phyloP scores from a whole-genome alignment of 441 rosid genomes.

The Brassica hybrid region DNA sequence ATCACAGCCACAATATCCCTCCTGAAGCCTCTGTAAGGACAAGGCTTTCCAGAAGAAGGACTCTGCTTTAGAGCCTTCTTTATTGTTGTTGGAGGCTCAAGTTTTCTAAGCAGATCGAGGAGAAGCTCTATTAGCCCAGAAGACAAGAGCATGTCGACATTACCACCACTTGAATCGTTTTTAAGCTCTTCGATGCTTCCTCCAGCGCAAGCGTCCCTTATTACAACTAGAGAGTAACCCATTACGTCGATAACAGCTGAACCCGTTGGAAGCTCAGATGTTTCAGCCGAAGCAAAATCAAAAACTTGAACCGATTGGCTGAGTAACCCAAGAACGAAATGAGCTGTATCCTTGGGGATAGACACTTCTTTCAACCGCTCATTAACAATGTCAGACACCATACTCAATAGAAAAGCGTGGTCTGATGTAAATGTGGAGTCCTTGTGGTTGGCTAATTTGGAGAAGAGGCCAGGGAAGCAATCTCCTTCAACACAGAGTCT shows the following conservation, averaged over 20 bases:
- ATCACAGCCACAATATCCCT: conserved; percentile 83
- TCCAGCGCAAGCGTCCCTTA: conserved; percentile 64
- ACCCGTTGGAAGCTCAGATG: conserved; percentile 68
- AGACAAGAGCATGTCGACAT: conserved; percentile 50
- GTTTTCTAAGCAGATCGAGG: conserved; percentile 56
- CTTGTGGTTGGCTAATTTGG: conserved; percentile 27
- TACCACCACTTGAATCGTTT: conserved; percentile 42
- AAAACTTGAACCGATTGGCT: conserved; percentile 49
- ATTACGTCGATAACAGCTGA: conserved; percentile 53
- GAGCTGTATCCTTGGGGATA: conserved; percentile 48
- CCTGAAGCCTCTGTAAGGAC: conserved; percentile 64
- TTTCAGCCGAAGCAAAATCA: conserved; percentile 46
- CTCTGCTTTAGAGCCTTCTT: conserved; percentile 53
- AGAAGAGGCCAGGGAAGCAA: conserved; percentile 56
- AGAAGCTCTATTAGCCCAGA: conserved; percentile 58
- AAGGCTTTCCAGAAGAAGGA: conserved; percentile 41
- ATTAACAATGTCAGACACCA: conserved; percentile 63
- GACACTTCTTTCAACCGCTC: conserved; percentile 54
- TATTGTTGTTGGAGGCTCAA: conserved; percentile 55
- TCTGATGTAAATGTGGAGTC: conserved; percentile 48
- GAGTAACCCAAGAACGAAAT: conserved; percentile 50
- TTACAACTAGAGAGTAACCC: conserved; percentile 63
- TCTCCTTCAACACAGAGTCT: conserved; percentile 64
- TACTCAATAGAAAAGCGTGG: conserved; percentile 65
- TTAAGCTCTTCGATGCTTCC: conserved; percentile 40